phyloP scores from a whole-genome alignment of 768 basidiomycete genomes.

The Hericium rajendrae region DNA sequence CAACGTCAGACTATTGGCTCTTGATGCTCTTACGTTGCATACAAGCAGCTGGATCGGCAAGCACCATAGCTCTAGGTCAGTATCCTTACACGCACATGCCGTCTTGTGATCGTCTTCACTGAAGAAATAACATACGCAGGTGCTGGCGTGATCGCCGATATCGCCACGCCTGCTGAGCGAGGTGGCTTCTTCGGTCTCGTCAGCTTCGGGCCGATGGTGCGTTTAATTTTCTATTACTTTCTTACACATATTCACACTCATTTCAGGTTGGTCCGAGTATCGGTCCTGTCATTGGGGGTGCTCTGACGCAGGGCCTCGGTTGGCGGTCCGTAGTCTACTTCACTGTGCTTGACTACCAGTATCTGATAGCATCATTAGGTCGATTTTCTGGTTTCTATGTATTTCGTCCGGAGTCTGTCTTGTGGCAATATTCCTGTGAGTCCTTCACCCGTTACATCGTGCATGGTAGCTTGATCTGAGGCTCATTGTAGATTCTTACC shows the following conservation, averaged over 20 bases:
- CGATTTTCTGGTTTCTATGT: conserved; percentile 36
- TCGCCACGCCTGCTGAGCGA: conserved; percentile 61
- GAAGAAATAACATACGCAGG: conserved; percentile 25
- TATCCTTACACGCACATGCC: background rate
- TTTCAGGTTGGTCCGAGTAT: conserved; percentile 24
- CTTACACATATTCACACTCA: background rate
- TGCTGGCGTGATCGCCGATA: conserved; percentile 72
- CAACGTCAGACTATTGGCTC: conserved; percentile 62
- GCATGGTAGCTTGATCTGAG: too few species aligned
- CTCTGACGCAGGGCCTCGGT: conserved; percentile 18
- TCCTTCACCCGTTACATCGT: background rate
- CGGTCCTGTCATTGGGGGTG: conserved; percentile 43
- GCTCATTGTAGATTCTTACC: conserved; percentile 28
- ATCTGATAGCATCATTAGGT: conserved; percentile 14
- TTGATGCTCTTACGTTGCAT: conserved; percentile 71
- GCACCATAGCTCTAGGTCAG: conserved; percentile 64
- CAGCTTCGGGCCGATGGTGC: conserved; percentile 53
- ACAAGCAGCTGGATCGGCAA: conserved; percentile 73
- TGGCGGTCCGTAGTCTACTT: conserved; percentile 19
- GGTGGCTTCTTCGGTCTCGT: conserved; percentile 68
- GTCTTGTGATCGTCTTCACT: background rate
- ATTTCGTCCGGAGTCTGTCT: conserved; percentile 25
- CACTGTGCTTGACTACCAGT: background rate
- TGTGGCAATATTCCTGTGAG: conserved; percentile 27
- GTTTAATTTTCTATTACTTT: conserved; percentile 12